Percentiles rank a stretch among this genome's conserved stretches.
phyloP scores from a whole-genome alignment of 768 basidiomycete genomes.

The Lactarius deliciosus region DNA sequence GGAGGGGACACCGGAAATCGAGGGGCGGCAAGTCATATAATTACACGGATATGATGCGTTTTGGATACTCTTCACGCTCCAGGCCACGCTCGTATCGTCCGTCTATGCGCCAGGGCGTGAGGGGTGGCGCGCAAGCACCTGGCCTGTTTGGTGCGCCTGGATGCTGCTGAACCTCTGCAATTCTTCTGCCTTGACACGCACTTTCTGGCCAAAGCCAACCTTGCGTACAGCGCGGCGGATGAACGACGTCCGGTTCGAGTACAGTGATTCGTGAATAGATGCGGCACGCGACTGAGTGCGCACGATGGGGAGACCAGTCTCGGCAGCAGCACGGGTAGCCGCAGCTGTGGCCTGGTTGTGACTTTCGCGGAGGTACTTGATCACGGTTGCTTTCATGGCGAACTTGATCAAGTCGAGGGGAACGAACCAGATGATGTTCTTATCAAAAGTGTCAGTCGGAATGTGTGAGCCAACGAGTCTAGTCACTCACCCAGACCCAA shows the following conservation, averaged over 20 bases:
- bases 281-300: slow-evolving; percentile 90
- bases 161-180: slow-evolving; percentile 83
- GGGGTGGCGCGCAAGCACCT: slow-evolving; percentile 74
- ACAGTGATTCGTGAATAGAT: slow-evolving; percentile 87
- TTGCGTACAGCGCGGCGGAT: slow-evolving; percentile 84
- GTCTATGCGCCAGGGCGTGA: slow-evolving; percentile 47
- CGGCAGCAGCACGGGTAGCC: slow-evolving; percentile 37
- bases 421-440: slow-evolving; percentile 96
- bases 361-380: slow-evolving; percentile 78
- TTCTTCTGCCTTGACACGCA: slow-evolving; percentile 82
- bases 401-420: slow-evolving; percentile 97
- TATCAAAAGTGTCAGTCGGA: slow-evolving; percentile 14
- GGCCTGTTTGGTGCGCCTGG: slow-evolving; percentile 77
- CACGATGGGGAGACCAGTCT: slow-evolving; percentile 67
- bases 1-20: slow-evolving; percentile 10
- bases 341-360: slow-evolving; percentile 41
- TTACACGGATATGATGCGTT: slow-evolving; percentile 13
- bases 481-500: slow-evolving; percentile 82
- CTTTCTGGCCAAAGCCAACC: slow-evolving; percentile 83
- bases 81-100: slow-evolving; percentile 21
- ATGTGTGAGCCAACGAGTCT: background rate
- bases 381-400: slow-evolving; percentile 90
- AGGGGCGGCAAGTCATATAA: slow-evolving; percentile 13
- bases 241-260: slow-evolving; percentile 95
- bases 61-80: slow-evolving; percentile 10